Evolutionary conservation across 257 asterid species (phyloP), one percentile per base, ranked within the genome.

Genomic region (Salvia hispanica): DNA sequence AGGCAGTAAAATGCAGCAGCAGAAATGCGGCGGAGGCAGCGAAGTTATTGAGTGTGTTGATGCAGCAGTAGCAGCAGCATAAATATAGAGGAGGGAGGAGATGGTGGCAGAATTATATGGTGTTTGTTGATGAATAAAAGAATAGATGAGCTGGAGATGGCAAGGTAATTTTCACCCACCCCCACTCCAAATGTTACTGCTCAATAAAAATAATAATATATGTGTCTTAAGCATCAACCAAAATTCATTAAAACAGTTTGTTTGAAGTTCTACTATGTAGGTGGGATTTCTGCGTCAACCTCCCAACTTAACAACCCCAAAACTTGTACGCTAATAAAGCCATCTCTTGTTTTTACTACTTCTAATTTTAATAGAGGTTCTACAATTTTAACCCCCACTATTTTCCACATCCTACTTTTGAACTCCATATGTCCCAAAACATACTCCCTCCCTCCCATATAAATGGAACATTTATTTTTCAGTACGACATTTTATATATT

Each of bases 281-380:
- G 77, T 76, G 58, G 62, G 62, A 66, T 76, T 44, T 76, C 81
- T 5, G 10, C 21, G 18, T 77, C 77, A 55, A 67, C 74, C 71
- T 45, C 53, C 71, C 67, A 66, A 61, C 81, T 62, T 40, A 71
- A 7, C 25, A 10, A 33, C 7, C 14, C 46, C 28, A 39, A 69
- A 28, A 46, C 79, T 75, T 75, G 75, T 46, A 69, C 63, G 60
- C 72, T 54, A 74, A 74, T 74, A 62, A 54, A 74, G 69, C 67
- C 46, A 48, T 66, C 52, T 12, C 14, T 16, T 18, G 42, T 0
- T 39, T 25, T 21, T 51, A 25, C 53, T 59, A 33, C 12, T 65
- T 51, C 3, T 0, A 36, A n/a, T 40, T 58, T 28, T 47, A 0
- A 47, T 47, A 4, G 36, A 25, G 37, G 9, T 53, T 25, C 59